Evolutionary conservation across 495 filamentous ascomycete genomes (phyloP).

Genomic region (Copromyces sp.): DNA sequence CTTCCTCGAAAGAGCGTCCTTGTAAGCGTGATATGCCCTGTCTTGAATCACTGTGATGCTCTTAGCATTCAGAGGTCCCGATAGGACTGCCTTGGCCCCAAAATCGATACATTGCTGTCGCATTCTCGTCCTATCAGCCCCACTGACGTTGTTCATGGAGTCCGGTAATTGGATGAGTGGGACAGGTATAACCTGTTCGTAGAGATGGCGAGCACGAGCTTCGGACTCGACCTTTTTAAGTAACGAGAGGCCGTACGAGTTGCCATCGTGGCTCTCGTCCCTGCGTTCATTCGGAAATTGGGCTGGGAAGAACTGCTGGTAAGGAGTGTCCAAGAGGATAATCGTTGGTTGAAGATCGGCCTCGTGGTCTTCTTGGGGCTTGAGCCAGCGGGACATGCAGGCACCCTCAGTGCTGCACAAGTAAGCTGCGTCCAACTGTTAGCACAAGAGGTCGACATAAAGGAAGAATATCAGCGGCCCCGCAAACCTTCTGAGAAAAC

Average conservation of each 20-base stretch:
- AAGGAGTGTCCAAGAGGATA: constrained; percentile 63
- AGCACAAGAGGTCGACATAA: constrained; percentile 7
- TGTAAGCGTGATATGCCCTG: constrained; percentile 72
- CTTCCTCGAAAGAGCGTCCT: constrained; percentile 58
- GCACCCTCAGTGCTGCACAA: constrained; percentile 60
- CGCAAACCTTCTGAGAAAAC: constrained; percentile 41
- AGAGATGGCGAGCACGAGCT: constrained; percentile 56
- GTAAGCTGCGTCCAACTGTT: constrained; percentile 46
- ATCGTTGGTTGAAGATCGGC: constrained; percentile 60
- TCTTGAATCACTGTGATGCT: constrained; percentile 63
- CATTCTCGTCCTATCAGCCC: constrained; percentile 31
- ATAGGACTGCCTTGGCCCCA: constrained; percentile 77
- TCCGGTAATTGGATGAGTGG: constrained; percentile 46
- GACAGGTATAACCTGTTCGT: constrained; percentile 66
- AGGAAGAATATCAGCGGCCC: neutral
- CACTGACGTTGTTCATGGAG: constrained; percentile 25
- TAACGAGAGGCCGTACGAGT: constrained; percentile 57
- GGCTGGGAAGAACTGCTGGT: constrained; percentile 36
- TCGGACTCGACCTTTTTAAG: constrained; percentile 60
- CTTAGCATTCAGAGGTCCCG: constrained; percentile 60
- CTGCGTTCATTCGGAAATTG: constrained; percentile 23
- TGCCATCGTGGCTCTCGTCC: constrained; percentile 34
- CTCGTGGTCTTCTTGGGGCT: constrained; percentile 53
- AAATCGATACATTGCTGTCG: constrained; percentile 64
- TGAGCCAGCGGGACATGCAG: constrained; percentile 58